Evolutionary conservation across 2,329 filamentous ascomycete species (phyloP), one percentile per base, ranked within the genome.

Genomic region (Xylogone sp.): DNA sequence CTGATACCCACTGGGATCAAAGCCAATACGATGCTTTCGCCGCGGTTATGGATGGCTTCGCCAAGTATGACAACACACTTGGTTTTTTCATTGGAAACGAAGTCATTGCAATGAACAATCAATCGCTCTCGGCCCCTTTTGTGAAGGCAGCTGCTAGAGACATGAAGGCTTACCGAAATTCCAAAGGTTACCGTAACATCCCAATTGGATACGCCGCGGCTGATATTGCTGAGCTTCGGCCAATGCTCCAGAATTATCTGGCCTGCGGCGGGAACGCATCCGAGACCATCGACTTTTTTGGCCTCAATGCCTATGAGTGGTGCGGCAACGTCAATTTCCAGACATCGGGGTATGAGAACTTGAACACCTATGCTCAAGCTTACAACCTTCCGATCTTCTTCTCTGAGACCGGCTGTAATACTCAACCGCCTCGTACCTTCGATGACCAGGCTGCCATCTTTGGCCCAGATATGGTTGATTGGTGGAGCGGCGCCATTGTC

Each of bases 21-120:
- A 82, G 80, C 7, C 87, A 94, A 71, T 80, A 83, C 59, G 74
- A 84, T 51, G 76, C 77, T 24, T 94, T 88, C 69, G 72, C 79
- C 44, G 77, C 77, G 48, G 88, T 92, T 58, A 82, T 94, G 75
- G 90, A 95, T 65, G 78, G 82, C 29, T 93, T 94, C 69, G 80
- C 87, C 43, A 70, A 77, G 46, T 96, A 87, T 66, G 81, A 91
- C 69, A 96, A 96, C 67, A 78, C 88, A 1, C 82, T 90, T 10
- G 90, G 88, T 44, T 88, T 94, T 68, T 93, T 95, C 62, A 79
- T 96, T 53, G 92, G 90, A 57, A 96, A 96, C 65, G 91, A 96
- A 68, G 87, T 94, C 53, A 83, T 96, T 62, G 87, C 86, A 42
- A 75, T 72, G 44, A 71, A 72, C 53, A 75, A 76, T 56, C 76